These are phyloP conservation scores for Myxozyma neotropica DNA, from an alignment of 805 yeast species.

Conservation along the genomic window DNA sequence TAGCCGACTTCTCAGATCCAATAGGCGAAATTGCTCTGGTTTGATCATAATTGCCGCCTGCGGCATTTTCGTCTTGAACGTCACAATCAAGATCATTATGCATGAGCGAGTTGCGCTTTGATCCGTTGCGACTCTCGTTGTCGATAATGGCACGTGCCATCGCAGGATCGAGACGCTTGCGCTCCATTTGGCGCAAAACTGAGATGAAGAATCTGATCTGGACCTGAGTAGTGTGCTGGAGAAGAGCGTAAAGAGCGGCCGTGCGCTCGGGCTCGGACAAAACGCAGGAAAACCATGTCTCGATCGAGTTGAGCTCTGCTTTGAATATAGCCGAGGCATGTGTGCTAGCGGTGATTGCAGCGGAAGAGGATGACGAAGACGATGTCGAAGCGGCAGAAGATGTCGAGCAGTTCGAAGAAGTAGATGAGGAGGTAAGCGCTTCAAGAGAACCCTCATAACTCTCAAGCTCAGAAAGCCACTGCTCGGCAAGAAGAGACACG, in stretches of 20 bases:
- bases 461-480: constrained; percentile 44
- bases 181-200: constrained; percentile 41
- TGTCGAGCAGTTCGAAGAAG: constrained; percentile 18
- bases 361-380: constrained; percentile 26
- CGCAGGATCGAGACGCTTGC: constrained; percentile 16
- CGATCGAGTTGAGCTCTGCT: constrained; percentile 44
- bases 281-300: constrained; percentile 46
- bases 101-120: background rate
- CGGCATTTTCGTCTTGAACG: background rate
- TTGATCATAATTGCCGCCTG: background rate
- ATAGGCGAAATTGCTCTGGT: constrained; percentile 30
- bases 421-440: constrained; percentile 40
- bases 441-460: constrained; percentile 40
- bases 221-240: constrained; percentile 43
- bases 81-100: background rate
- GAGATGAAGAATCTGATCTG: constrained; percentile 43
- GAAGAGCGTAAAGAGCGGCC: constrained; percentile 44
- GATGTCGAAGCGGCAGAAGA: constrained; percentile 19
- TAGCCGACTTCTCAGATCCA: constrained; percentile 29
- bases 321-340: constrained; percentile 39
- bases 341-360: constrained; percentile 26
- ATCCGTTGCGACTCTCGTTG: background rate
- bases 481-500: constrained; percentile 35
- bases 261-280: constrained; percentile 45
- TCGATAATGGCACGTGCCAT: constrained; percentile 3